A percentile compares a stretch with the other conserved stretches of the same genome.
These are phyloP conservation scores for Artemisia annua DNA, from an alignment of 129 eudicot species.

Conservation along the genomic window DNA sequence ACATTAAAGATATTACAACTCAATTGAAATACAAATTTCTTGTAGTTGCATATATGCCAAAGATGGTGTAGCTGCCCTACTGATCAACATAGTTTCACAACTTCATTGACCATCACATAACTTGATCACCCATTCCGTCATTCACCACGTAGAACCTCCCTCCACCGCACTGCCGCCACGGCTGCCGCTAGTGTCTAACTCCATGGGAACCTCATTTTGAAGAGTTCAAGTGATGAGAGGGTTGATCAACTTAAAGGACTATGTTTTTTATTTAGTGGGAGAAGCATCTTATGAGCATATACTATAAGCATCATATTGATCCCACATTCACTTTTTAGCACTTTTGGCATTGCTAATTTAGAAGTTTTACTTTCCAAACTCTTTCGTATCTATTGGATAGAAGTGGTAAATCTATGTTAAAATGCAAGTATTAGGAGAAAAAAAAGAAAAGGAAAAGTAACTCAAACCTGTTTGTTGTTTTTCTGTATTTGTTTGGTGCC, in stretches of 20 bases:
- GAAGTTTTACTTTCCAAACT: background rate
- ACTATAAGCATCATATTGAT: slow-evolving; percentile 40
- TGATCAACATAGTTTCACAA: slow-evolving; percentile 26
- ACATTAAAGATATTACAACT: background rate
- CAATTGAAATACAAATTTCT: background rate
- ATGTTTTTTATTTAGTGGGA: slow-evolving; percentile 35
- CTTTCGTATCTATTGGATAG: background rate
- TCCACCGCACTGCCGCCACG: background rate
- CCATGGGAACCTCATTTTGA: slow-evolving; percentile 16
- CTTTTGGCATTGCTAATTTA: slow-evolving; percentile 10
- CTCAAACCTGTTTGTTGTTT: too few species aligned
- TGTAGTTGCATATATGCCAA: slow-evolving; percentile 28
- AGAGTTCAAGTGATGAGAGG: slow-evolving; percentile 7
- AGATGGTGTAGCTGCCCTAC: slow-evolving; percentile 32
- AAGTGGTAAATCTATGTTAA: too few species aligned
- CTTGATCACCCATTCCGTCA: slow-evolving; percentile 11
- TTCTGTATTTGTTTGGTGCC: too few species aligned
- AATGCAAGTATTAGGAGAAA: too few species aligned
- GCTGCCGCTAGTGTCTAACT: background rate
- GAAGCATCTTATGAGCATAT: slow-evolving; percentile 54
- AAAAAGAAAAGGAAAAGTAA: too few species aligned
- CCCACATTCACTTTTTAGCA: slow-evolving; percentile 2
- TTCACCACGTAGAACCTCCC: background rate
- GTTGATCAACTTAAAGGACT: slow-evolving; percentile 25
- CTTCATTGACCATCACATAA: slow-evolving; percentile 35